Evolutionary conservation across 305 asterid genomes (phyloP).

Genomic region (Fraxinus angustifolia): DNA sequence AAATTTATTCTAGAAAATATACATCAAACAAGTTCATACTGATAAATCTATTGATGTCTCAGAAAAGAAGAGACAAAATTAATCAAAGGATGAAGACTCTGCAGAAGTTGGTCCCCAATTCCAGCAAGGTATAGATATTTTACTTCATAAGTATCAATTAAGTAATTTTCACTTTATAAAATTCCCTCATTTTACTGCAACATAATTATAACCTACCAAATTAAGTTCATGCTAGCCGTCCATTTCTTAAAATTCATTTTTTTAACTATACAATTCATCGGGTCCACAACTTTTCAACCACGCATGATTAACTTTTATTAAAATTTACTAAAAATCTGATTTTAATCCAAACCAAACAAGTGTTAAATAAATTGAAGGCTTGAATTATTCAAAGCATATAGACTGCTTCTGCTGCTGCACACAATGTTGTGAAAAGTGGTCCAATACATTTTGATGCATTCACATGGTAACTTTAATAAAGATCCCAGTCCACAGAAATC

Average conservation of each 20-base stretch:
- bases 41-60: slow-evolving; percentile 8
- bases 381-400: neutral
- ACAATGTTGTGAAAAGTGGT: slow-evolving; percentile 23
- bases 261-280: no score
- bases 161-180: neutral
- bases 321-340: neutral
- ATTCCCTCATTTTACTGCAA: neutral
- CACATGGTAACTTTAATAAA: slow-evolving; percentile 5
- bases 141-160: neutral
- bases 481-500: slow-evolving; percentile 34
- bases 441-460: slow-evolving; percentile 21
- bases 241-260: no score
- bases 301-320: no score
- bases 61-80: slow-evolving; percentile 92
- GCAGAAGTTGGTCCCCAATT: slow-evolving; percentile 89
- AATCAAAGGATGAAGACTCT: slow-evolving; percentile 81
- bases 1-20: neutral
- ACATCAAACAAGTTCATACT: neutral
- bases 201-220: neutral
- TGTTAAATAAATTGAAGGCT: neutral
- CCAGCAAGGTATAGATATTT: slow-evolving; percentile 65
- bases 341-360: neutral
- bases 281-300: neutral
- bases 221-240: neutral
- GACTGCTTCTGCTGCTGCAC: neutral